Evolutionary conservation across 805 yeast species (phyloP).

Genomic region (Soucietia sequanensis): DNA sequence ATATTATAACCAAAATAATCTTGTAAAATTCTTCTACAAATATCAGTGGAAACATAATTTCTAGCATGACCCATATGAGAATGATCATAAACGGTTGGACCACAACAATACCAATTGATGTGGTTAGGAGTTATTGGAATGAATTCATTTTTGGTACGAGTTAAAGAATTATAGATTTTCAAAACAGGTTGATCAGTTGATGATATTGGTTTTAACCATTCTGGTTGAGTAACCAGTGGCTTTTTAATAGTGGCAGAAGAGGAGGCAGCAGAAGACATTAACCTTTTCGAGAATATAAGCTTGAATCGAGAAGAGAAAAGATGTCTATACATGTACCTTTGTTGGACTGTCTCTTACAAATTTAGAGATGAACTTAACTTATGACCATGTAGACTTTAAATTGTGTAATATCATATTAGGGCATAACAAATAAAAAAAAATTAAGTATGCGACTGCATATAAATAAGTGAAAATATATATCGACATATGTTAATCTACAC

Average conservation of each 20-base stretch:
- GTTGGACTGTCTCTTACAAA: neutral
- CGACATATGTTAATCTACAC: too few relatives aligned
- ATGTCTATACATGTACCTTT: too few relatives aligned
- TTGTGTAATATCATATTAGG: too few relatives aligned
- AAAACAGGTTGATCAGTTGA: constrained; percentile 31
- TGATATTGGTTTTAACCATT: constrained; percentile 27
- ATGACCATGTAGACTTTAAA: too few relatives aligned
- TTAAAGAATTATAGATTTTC: constrained; percentile 77
- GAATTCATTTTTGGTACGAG: constrained; percentile 76
- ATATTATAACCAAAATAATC: constrained; percentile 91
- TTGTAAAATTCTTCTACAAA: constrained; percentile 83
- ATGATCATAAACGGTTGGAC: constrained; percentile 96
- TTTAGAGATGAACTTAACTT: constrained; percentile 10
- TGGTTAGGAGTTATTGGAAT: constrained; percentile 62
- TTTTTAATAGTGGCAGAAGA: constrained; percentile 23
- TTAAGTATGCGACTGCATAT: too few relatives aligned
- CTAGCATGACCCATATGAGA: constrained; percentile 99
- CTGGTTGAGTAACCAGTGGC: constrained; percentile 36
- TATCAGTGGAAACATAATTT: constrained; percentile 92
- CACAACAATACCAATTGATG: constrained; percentile 96
- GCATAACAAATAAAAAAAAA: too few relatives aligned
- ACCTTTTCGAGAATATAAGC: too few relatives aligned
- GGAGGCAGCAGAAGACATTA: too few relatives aligned
- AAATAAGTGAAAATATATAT: too few relatives aligned
- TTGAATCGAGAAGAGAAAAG: constrained; percentile 9